Percentiles rank a stretch among this genome's conserved stretches.
Evolutionary conservation across 495 filamentous ascomycete genomes (phyloP).

Genomic region (Halenospora varia): DNA sequence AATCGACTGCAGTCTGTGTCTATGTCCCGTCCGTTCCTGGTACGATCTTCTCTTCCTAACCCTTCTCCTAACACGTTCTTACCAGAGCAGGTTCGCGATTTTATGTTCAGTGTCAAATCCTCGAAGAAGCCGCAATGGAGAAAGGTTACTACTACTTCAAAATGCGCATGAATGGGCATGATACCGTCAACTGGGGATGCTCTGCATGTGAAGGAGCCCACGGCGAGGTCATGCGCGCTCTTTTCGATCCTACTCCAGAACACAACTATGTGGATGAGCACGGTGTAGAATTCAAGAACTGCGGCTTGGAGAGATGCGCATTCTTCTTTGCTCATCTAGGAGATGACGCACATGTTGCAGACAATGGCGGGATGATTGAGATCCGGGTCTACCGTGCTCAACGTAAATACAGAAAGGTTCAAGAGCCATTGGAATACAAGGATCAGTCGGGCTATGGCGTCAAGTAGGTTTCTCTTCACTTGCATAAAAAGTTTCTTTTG

Average conservation of each 20-base stretch:
- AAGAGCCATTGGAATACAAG: slow-evolving; percentile 29
- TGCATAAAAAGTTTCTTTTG: not conserved
- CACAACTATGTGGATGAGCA: slow-evolving; percentile 18
- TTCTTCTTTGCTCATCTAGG: slow-evolving; percentile 20
- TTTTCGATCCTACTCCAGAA: slow-evolving; percentile 36
- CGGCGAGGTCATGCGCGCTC: slow-evolving; percentile 37
- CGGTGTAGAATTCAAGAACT: slow-evolving; percentile 22
- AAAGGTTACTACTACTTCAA: slow-evolving; percentile 44
- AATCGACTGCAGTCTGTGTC: slow-evolving; percentile 31
- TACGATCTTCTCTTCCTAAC: slow-evolving; percentile 16
- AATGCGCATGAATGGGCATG: slow-evolving; percentile 44
- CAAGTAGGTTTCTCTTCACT: slow-evolving; percentile 29
- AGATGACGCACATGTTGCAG: slow-evolving; percentile 28
- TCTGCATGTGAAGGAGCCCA: slow-evolving; percentile 23
- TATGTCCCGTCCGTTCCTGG: slow-evolving; percentile 47
- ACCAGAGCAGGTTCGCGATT: slow-evolving; percentile 39
- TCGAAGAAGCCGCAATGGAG: slow-evolving; percentile 27
- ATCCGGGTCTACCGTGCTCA: slow-evolving; percentile 44
- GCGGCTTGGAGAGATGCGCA: slow-evolving; percentile 16
- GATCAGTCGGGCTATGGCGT: slow-evolving; percentile 36
- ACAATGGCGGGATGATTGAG: slow-evolving; percentile 50
- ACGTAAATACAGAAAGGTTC: slow-evolving; percentile 30
- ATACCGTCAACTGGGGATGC: slow-evolving; percentile 43
- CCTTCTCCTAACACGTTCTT: slow-evolving; percentile 3
- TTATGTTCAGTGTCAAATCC: slow-evolving; percentile 38